Conservation (phyloP, 164 flowering plant genomes). For the Annona cherimola region DNA sequence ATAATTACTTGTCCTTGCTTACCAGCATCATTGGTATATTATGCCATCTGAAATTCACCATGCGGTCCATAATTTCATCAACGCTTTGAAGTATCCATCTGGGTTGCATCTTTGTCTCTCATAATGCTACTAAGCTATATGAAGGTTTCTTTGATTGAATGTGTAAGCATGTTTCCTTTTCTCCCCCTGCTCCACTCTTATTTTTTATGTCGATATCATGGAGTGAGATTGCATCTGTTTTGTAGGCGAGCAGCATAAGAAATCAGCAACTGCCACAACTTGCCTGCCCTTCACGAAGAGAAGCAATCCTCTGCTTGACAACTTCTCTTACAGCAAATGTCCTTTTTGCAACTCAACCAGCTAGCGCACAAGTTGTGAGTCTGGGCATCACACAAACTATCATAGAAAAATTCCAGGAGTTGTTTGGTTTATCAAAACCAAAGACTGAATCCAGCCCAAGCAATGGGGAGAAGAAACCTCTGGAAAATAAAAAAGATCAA, state of each 20-base stretch:
- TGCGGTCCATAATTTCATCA: too few relatives aligned
- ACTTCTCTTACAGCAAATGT: slow-evolving; percentile 9
- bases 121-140: background rate
- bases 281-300: slow-evolving; percentile 28
- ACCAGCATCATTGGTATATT: too few relatives aligned
- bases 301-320: slow-evolving; percentile 21
- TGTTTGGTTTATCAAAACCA: slow-evolving; percentile 28
- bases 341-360: slow-evolving; percentile 23
- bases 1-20: too few relatives aligned
- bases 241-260: slow-evolving; percentile 16
- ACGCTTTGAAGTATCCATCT: too few relatives aligned
- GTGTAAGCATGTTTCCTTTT: background rate
- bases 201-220: background rate
- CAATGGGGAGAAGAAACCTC: slow-evolving; percentile 7
- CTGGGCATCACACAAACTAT: slow-evolving; percentile 26
- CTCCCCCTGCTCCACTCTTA: background rate
- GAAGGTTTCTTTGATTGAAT: background rate
- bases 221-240: background rate
- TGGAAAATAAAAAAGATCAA: slow-evolving; percentile 6
- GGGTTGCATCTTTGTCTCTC: too few relatives aligned
- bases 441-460: slow-evolving; percentile 8
- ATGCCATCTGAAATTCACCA: too few relatives aligned
- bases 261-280: slow-evolving; percentile 1
- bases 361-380: slow-evolving; percentile 34
- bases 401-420: slow-evolving; percentile 31